These are phyloP conservation scores for Pseudozyma sp. DNA, from an alignment of 1,284 basidiomycete species.

Conservation along the genomic window DNA sequence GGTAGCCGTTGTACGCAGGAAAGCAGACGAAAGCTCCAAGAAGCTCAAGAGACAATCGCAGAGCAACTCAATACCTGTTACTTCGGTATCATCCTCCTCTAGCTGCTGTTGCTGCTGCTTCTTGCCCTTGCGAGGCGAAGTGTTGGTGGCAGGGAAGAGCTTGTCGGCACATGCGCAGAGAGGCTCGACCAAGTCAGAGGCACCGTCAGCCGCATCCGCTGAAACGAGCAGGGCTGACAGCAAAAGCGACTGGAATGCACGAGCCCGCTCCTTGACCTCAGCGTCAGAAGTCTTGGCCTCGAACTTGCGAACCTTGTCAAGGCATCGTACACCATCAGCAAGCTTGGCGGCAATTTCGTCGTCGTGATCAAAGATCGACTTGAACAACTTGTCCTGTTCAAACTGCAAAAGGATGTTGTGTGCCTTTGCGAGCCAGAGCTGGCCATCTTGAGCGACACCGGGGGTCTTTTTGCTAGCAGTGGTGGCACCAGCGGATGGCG, in stretches of 20 bases:
- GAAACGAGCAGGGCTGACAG: constrained; percentile 56
- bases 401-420: constrained; percentile 76
- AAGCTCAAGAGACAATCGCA: constrained; percentile 89
- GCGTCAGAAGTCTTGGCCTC: constrained; percentile 32
- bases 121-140: constrained; percentile 26
- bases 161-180: constrained; percentile 64
- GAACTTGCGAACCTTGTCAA: constrained; percentile 51
- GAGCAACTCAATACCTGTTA: constrained; percentile 81
- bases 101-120: constrained; percentile 69
- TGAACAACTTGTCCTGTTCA: constrained; percentile 79
- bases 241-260: constrained; percentile 57
- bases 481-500: constrained; percentile 37
- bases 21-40: constrained; percentile 85
- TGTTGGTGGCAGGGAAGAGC: constrained; percentile 36
- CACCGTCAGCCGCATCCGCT: constrained; percentile 72
- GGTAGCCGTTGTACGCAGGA: constrained; percentile 83
- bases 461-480: constrained; percentile 72
- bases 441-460: constrained; percentile 78
- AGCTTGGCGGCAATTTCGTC: constrained; percentile 48
- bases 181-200: constrained; percentile 58
- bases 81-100: constrained; percentile 70
- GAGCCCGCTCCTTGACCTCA: constrained; percentile 27
- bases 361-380: constrained; percentile 44
- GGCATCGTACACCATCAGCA: constrained; percentile 32
- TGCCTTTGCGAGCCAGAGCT: constrained; percentile 82